Conservation (phyloP, 768 basidiomycete genomes). For the Pholiota microspora region DNA sequence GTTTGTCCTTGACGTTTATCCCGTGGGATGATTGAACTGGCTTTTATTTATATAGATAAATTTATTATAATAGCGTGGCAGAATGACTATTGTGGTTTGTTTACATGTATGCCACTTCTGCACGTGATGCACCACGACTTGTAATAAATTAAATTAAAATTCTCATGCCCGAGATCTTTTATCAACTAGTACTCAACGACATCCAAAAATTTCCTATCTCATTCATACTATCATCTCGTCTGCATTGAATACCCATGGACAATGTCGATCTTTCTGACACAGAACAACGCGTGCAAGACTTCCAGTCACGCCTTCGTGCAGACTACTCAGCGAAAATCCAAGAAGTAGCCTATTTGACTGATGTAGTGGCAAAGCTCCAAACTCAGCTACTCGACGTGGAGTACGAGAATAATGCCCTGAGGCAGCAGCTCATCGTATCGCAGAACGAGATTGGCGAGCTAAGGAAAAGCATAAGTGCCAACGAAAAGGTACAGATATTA, state of each 20-base stretch:
- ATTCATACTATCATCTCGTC: no score
- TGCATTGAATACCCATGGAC: neutral
- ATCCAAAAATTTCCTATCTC: no score
- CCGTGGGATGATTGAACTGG: no score
- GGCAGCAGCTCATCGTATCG: neutral
- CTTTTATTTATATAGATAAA: no score
- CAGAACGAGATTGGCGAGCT: neutral
- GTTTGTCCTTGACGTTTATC: no score
- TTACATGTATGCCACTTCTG: no score
- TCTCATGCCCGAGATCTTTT: no score
- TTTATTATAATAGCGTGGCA: no score
- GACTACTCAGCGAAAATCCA: neutral
- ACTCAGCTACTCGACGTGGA: neutral
- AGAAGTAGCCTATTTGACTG: neutral
- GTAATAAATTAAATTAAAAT: no score
- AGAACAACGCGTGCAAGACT: neutral
- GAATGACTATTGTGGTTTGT: no score
- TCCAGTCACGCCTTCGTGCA: neutral
- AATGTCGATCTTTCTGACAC: neutral
- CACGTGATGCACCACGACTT: no score
- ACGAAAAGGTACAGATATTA: neutral
- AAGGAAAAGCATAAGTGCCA: neutral
- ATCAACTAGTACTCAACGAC: no score
- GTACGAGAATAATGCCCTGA: neutral
- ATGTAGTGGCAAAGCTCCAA: neutral